These are phyloP conservation scores for Penicillium sp. DNA, from an alignment of 2,329 filamentous ascomycete genomes.

Conservation along the genomic window DNA sequence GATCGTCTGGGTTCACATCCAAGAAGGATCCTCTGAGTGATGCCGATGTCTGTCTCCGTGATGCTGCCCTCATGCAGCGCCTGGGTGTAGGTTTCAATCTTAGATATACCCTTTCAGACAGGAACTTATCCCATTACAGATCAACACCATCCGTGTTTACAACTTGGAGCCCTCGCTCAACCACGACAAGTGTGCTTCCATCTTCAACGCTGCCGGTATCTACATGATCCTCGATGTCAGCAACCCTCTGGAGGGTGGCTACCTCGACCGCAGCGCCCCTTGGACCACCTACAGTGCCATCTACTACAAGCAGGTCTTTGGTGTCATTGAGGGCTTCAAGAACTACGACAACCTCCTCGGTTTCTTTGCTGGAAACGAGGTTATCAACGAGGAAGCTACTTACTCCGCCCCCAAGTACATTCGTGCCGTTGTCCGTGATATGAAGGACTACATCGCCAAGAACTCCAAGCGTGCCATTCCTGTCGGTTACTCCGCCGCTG, in stretches of 20 bases:
- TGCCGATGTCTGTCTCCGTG: slow-evolving; percentile 59
- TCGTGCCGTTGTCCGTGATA: slow-evolving; percentile 64
- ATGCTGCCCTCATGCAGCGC: slow-evolving; percentile 64
- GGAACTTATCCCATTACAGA: slow-evolving; percentile 27
- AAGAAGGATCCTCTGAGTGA: slow-evolving; percentile 59
- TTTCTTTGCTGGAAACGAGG: slow-evolving; percentile 69
- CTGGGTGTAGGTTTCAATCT: slow-evolving; percentile 51
- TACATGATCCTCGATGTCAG: slow-evolving; percentile 69
- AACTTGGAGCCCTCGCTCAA: slow-evolving; percentile 61
- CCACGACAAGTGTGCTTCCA: slow-evolving; percentile 63
- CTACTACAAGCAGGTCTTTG: slow-evolving; percentile 62
- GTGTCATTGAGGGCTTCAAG: slow-evolving; percentile 67
- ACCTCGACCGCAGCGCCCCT: slow-evolving; percentile 58
- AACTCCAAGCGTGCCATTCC: slow-evolving; percentile 60
- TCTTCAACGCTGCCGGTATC: slow-evolving; percentile 67
- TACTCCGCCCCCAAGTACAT: slow-evolving; percentile 60
- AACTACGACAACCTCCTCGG: slow-evolving; percentile 65
- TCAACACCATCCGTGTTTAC: slow-evolving; percentile 68
- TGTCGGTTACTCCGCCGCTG: slow-evolving; percentile 69
- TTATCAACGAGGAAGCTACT: slow-evolving; percentile 63
- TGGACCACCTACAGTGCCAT: slow-evolving; percentile 55
- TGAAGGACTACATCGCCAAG: slow-evolving; percentile 67
- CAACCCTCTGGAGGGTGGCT: slow-evolving; percentile 58
- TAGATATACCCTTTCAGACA: not conserved
- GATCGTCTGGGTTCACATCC: slow-evolving; percentile 58